Evolutionary conservation across 257 asterid species (phyloP), one percentile per base, ranked within the genome.

Genomic region (Rubia yunnanensis): DNA sequence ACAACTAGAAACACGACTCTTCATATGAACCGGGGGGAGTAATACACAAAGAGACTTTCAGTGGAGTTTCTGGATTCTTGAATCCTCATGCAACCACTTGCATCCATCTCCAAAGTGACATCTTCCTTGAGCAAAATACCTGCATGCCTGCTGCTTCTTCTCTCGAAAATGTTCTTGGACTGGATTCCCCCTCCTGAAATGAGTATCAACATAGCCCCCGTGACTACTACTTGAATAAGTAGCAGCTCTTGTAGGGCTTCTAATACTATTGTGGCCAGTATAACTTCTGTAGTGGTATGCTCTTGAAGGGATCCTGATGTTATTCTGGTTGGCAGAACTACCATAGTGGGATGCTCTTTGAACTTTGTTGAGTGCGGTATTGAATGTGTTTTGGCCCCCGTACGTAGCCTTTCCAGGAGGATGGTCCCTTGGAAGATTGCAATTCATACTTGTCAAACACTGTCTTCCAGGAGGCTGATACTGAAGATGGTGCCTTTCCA

Each of bases 61-160:
- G 44, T 59, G 7, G n/a, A 18, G 56, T 41, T 63, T 54, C 26
- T 34, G 36, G 11, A 48, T 68, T 58, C 58, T 24, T 44, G 41
- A 7, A 14, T 14, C 27, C 39, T 69, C 85, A 70, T 91, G 98
- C 68, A 65, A 69, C 65, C 65, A 76, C 79, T 59, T 86, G 80
- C 98, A 88, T 59, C 73, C 83, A 24, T 80, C 81, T 54, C 95
- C 96, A 79, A 64, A 91, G 39, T 75, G 24, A 64, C 96, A 88
- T 72, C 80, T 80, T 67, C 98, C 94, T 75, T 61, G 81, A 63
- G 73, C 76, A 78, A 74, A 88, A 57, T 78, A 78, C 38, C 74
- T 73, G 75, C 96, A 91, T 8, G 28, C 52, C 52, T 44, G 67
- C 70, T 72, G 77, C 71, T 50, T 70, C 32, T 41, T 73, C 60